These are phyloP conservation scores for Austropuccinia psidii DNA, from an alignment of 1,284 basidiomycete species.

Conservation along the genomic window DNA sequence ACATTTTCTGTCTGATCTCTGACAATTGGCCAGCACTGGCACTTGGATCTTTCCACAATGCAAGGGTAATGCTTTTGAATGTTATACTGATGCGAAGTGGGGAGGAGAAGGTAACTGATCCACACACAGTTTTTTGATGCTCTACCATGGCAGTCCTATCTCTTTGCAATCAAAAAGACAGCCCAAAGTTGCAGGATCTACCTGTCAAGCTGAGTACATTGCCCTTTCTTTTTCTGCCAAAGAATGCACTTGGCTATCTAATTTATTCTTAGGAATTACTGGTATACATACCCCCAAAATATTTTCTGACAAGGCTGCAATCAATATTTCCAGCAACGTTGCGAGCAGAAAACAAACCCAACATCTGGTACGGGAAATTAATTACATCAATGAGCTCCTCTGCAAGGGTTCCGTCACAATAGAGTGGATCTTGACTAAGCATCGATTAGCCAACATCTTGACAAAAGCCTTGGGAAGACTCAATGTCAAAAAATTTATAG, in stretches of 20 bases:
- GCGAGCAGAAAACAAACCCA: not conserved
- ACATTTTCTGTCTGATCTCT: not conserved
- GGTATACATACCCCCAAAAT: no score
- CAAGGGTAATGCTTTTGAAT: not conserved
- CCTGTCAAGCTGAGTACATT: not conserved
- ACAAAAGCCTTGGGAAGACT: no score
- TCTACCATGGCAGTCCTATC: no score
- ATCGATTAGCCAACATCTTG: no score
- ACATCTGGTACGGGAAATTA: not conserved
- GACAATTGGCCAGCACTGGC: no score
- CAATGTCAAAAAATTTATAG: no score
- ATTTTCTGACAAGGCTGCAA: not conserved
- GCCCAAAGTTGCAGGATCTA: not conserved
- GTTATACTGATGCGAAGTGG: not conserved
- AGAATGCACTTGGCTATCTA: no score
- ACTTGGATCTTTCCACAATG: no score
- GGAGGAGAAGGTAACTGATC: no score
- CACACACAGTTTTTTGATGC: not conserved
- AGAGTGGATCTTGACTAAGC: no score
- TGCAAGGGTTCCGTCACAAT: no score
- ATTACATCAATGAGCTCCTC: not conserved
- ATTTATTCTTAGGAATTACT: no score
- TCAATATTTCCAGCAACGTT: not conserved
- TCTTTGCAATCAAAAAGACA: constrained; percentile 1
- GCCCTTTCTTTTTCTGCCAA: not conserved